Evolutionary conservation across 495 filamentous ascomycete species (phyloP), one percentile per base, ranked within the genome.

Genomic region (Barbatosphaeria neglecta): DNA sequence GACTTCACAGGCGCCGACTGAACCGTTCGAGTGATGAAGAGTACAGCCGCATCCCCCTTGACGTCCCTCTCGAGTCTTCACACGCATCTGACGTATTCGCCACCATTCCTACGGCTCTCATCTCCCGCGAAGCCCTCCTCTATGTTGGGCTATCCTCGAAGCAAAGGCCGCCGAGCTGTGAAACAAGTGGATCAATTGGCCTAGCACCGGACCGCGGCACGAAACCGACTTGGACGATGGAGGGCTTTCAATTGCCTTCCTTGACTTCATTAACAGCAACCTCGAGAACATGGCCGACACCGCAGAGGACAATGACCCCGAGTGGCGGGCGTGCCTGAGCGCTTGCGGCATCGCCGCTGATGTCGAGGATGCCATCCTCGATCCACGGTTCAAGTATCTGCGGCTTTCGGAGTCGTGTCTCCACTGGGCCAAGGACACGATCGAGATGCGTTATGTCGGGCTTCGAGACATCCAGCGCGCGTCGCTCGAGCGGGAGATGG

Each of bases 171-270:
- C 43, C 16, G 41, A 40, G 22, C 43, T 50, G 37, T 33, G 28
- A 13, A 33, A 33, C 15, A 7, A 22, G 39, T 53, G 51, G 51
- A 47, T 9, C 48, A 46, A 53, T 48, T 53, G 51, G 51, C 51
- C 51, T 15, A 13, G 8, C 15, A 11, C 28, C 11, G 28, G 28
- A 33, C 28, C 28, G 8, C 47, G 37, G 25, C 50, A 41, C 20
- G 50, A 49, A 40, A 49, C 24, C n/a, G 50, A 52, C 38, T 15
- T 25, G 28, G 40, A 49, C 37, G 45, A 50, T 39, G 50, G 40
- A 17, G 46, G 50, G 8, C 41, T 51, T 31, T 27, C 22, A 28
- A 25, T 49, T 35, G 38, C 40, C 20, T 52, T 52, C 46, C 33
- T 42, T 22, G 50, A 52, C 39, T 44, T 52, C 17, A 49, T 49